phyloP scores from a whole-genome alignment of 2,329 filamentous ascomycete genomes.

The Neoascochyta sp. region DNA sequence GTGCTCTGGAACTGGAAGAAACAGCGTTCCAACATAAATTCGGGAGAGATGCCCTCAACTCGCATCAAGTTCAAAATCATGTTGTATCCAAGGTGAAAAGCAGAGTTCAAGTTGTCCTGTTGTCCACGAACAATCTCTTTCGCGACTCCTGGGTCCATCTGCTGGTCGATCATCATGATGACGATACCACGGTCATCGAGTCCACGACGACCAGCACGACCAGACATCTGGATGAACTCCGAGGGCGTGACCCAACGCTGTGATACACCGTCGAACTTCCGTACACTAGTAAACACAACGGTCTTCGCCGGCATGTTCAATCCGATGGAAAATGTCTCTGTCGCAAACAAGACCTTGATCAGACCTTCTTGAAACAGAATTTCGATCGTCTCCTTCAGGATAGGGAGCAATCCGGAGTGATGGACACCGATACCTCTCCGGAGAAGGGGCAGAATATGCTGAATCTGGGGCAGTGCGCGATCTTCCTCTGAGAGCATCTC shows the following conservation, averaged over 20 bases:
- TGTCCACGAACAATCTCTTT: slow-evolving; percentile 94
- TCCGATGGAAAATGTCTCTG: slow-evolving; percentile 97
- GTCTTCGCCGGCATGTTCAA: slow-evolving; percentile 99
- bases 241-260: slow-evolving; percentile 85
- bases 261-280: slow-evolving; percentile 84
- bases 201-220: slow-evolving; percentile 91
- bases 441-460: slow-evolving; percentile 82
- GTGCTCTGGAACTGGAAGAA: slow-evolving; percentile 99
- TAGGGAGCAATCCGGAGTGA: slow-evolving; percentile 91
- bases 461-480: slow-evolving; percentile 81
- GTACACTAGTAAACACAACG: slow-evolving; percentile 95
- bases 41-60: slow-evolving; percentile 98
- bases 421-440: slow-evolving; percentile 94
- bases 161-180: slow-evolving; percentile 98
- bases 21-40: slow-evolving; percentile 97
- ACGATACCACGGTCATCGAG: slow-evolving; percentile 97
- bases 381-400: slow-evolving; percentile 97
- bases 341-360: slow-evolving; percentile 97
- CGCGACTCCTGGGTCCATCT: slow-evolving; percentile 90
- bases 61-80: slow-evolving; percentile 96
- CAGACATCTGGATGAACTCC: slow-evolving; percentile 98
- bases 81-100: slow-evolving; percentile 97
- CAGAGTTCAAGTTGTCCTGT: slow-evolving; percentile 95
- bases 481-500: slow-evolving; percentile 91
- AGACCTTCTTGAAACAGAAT: slow-evolving; percentile 97